Conservation (phyloP, 371 early-diverging fungal genomes). For the Thermomucor indicae-seudaticae region DNA sequence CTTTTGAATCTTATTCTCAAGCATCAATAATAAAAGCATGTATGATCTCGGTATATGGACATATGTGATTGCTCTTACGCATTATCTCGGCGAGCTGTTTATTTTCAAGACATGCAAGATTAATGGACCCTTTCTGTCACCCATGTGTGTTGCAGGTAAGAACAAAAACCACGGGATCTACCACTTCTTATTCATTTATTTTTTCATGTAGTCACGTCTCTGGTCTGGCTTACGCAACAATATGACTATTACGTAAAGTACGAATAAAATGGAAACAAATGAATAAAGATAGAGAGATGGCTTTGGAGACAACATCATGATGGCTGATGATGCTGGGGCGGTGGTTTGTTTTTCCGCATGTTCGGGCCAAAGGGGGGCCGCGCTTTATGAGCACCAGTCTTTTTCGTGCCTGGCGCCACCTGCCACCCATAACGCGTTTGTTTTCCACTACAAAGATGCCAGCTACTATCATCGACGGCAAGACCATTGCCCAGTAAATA, state of each 20-base stretch:
- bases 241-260: conserved; percentile 40
- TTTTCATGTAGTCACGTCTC: conserved; percentile 25
- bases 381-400: too few species aligned
- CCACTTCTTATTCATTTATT: background rate
- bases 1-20: background rate
- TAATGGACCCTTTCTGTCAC: conserved; percentile 60
- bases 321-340: too few species aligned
- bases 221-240: conserved; percentile 37
- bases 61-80: conserved; percentile 65
- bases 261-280: too few species aligned
- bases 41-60: conserved; percentile 72
- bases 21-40: conserved; percentile 37
- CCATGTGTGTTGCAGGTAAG: conserved; percentile 68
- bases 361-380: too few species aligned
- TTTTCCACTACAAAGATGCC: conserved; percentile 11
- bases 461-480: conserved; percentile 54
- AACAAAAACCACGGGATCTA: background rate
- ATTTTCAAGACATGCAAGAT: conserved; percentile 68
- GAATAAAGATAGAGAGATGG: too few species aligned
- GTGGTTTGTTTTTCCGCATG: too few species aligned
- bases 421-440: background rate
- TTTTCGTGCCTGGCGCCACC: too few species aligned
- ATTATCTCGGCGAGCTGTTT: conserved; percentile 67
- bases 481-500: conserved; percentile 62
- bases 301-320: too few species aligned